Evolutionary conservation across 768 basidiomycete genomes (phyloP), one percentile per base, ranked within the genome.

Genomic region (Harrya chromipes): DNA sequence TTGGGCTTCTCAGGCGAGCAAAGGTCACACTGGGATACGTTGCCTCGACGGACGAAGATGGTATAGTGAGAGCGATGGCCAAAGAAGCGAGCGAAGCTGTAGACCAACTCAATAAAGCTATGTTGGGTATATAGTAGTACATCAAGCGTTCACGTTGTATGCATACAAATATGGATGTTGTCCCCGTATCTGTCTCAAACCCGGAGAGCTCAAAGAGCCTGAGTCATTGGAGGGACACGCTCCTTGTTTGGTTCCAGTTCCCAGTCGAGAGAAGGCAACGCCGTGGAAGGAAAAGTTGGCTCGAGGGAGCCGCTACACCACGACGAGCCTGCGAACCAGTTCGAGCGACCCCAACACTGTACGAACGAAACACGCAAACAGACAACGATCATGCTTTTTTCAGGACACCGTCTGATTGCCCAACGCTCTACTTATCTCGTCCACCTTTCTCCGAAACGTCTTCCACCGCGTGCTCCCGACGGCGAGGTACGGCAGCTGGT

Each of bases 141-240:
- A 5, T 34, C 40, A 16, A 36, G 5, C 4, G 27, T 16, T 12
- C 34, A 26, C 11, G 21, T 19, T 19, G 42, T 12, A 8, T 27
- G 8, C 29, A 29, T 4, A 10, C 26, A 24, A n/a, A n/a, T 23
- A 47, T 40, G 17, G 3, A 62, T 68, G 64, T 68, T 34, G 49
- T 74, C 89, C 87, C 79, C 91, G 90, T 92, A 94, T 93, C 92
- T 94, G 91, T 94, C 91, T 81, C 84, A 86, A 74, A 74, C 72
- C 74, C 72, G 71, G 82, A 72, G 55, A 62, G 72, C 79, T 88
- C 63, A 50, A 68, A 71, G 74, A 72, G 80, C 72, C 82, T 83
- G 83, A 87, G 90, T 92, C 92, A 93, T 86, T 82, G 71, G 55
- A 76, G 85, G 77, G 88, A 83, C 73, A 49, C 34, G 54, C 56